Conservation (phyloP, 2,329 filamentous ascomycete species). For the Ophiosphaerella korrae region DNA sequence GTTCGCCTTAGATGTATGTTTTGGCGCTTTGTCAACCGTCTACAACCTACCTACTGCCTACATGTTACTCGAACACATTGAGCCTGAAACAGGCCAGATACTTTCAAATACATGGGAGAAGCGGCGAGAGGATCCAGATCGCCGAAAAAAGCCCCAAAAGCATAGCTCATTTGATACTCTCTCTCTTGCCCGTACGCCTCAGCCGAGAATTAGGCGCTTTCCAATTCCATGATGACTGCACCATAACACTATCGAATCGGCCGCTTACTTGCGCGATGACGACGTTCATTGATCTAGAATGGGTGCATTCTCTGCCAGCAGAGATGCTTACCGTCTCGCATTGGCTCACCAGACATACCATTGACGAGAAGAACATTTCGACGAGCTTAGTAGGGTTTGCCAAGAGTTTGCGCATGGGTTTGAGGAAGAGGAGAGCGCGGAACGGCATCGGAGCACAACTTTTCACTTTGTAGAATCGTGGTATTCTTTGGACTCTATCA, state of each 20-base stretch:
- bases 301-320: constrained; percentile 39
- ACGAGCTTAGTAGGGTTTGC: constrained; percentile 3
- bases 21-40: background rate
- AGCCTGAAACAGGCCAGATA: background rate
- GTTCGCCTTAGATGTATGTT: constrained; percentile 1
- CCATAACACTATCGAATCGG: constrained; percentile 40
- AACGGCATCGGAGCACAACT: constrained; percentile 2
- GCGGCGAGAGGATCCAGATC: background rate
- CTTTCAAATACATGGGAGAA: constrained; percentile 2
- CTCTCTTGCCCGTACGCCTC: constrained; percentile 24
- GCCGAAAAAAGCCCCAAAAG: background rate
- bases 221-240: constrained; percentile 36
- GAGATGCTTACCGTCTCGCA: constrained; percentile 37
- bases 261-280: constrained; percentile 27
- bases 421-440: constrained; percentile 5
- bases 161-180: constrained; percentile 22
- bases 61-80: constrained; percentile 5
- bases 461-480: constrained; percentile 39
- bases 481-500: constrained; percentile 29
- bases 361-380: constrained; percentile 3
- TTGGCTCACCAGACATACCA: constrained; percentile 36
- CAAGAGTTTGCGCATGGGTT: constrained; percentile 4
- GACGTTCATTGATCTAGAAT: constrained; percentile 46
- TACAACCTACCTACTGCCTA: constrained; percentile 1
- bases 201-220: constrained; percentile 26